Conservation (phyloP, 2,329 filamentous ascomycete genomes). For the Annulohypoxylon truncatum region DNA sequence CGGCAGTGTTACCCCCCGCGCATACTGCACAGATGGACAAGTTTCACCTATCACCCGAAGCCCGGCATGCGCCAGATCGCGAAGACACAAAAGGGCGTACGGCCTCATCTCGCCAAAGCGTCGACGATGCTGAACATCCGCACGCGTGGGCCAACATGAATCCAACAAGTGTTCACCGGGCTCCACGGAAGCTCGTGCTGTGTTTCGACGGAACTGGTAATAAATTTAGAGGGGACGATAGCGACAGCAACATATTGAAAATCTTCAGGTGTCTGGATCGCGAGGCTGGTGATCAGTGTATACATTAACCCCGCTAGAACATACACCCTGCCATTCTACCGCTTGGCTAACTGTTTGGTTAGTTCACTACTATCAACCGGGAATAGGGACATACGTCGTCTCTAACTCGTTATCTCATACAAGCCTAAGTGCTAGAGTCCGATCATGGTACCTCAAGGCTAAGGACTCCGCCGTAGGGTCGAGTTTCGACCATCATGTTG, state of each 20-base stretch:
- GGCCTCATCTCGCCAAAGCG: slow-evolving; percentile 26
- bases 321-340: background rate
- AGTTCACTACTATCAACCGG: slow-evolving; percentile 73
- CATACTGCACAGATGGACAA: slow-evolving; percentile 34
- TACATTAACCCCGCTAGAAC: slow-evolving; percentile 34
- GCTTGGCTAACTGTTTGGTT: slow-evolving; percentile 1
- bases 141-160: slow-evolving; percentile 36
- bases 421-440: slow-evolving; percentile 65
- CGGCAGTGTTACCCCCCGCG: slow-evolving; percentile 10
- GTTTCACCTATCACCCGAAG: slow-evolving; percentile 40
- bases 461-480: slow-evolving; percentile 85
- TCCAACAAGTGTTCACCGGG: slow-evolving; percentile 26
- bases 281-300: slow-evolving; percentile 69
- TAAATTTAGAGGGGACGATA: slow-evolving; percentile 71
- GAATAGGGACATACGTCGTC: slow-evolving; percentile 79
- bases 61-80: slow-evolving; percentile 6
- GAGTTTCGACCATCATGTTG: slow-evolving; percentile 84
- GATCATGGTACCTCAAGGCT: slow-evolving; percentile 76
- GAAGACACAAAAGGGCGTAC: slow-evolving; percentile 27
- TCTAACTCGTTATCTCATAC: slow-evolving; percentile 70
- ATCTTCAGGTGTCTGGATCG: slow-evolving; percentile 77
- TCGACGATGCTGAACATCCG: slow-evolving; percentile 8
- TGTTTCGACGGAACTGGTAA: slow-evolving; percentile 74
- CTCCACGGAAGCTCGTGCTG: slow-evolving; percentile 63
- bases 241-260: slow-evolving; percentile 74